Conservation (phyloP, 2,329 filamentous ascomycete species). For the Pochonia chlamydosporia region DNA sequence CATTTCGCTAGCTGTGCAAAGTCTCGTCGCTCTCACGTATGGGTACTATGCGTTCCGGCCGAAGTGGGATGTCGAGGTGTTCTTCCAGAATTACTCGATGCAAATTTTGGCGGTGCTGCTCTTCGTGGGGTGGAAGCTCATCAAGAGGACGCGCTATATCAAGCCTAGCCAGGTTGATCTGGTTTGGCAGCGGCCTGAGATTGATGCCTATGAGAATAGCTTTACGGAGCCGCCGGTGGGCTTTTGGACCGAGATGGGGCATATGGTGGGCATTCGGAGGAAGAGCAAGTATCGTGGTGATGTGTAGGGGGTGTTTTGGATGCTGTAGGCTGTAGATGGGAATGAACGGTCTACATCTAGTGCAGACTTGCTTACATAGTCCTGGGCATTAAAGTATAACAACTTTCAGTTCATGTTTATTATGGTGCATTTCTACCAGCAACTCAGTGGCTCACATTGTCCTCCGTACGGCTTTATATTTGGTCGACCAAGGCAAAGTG, state of each 20-base stretch:
- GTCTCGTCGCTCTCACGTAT: conserved; percentile 41
- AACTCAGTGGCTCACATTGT: too few relatives aligned
- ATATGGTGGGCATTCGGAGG: neutral
- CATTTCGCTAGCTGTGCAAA: conserved; percentile 36
- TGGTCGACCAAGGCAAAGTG: too few relatives aligned
- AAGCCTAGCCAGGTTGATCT: conserved; percentile 50
- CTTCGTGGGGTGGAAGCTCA: conserved; percentile 56
- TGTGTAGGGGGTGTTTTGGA: too few relatives aligned
- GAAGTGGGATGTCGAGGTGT: conserved; percentile 43
- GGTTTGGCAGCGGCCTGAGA: conserved; percentile 50
- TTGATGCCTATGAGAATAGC: conserved; percentile 51
- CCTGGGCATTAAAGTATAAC: too few relatives aligned
- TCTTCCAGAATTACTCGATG: conserved; percentile 54
- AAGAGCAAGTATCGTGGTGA: neutral
- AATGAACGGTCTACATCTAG: too few relatives aligned
- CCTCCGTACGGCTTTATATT: too few relatives aligned
- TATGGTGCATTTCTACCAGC: too few relatives aligned
- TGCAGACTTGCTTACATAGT: too few relatives aligned
- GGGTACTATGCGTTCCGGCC: conserved; percentile 49
- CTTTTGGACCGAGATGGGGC: conserved; percentile 37
- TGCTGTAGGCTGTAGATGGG: too few relatives aligned
- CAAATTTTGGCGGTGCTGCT: conserved; percentile 46
- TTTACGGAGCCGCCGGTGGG: conserved; percentile 42
- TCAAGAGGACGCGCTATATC: conserved; percentile 52
- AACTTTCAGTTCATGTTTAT: too few relatives aligned